Evolutionary conservation across 192 early-diverging fungal genomes (phyloP).

Genomic region (Umbelopsis sp.): DNA sequence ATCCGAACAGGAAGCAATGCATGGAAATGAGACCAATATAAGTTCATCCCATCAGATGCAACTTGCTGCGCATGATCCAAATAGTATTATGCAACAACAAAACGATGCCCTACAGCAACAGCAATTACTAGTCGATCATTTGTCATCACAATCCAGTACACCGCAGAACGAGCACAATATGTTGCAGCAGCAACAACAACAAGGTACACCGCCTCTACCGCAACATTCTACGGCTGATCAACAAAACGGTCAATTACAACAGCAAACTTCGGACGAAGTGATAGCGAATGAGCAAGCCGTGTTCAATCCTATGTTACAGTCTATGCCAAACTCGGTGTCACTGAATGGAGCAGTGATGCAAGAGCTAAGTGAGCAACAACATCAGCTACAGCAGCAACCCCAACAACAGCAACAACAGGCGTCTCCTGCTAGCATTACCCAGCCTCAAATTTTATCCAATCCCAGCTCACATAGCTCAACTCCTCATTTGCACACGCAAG

Average conservation of each 20-base stretch:
- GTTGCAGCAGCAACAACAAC: background rate
- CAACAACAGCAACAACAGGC: constrained; percentile 22
- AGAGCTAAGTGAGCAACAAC: constrained; percentile 1
- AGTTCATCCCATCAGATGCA: background rate
- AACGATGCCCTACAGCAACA: background rate
- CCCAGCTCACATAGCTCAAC: constrained; percentile 6
- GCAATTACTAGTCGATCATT: background rate
- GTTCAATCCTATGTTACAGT: background rate
- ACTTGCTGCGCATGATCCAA: background rate
- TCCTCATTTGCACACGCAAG: constrained; percentile 1
- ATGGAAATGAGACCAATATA: background rate
- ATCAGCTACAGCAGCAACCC: too few species aligned
- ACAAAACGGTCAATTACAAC: background rate
- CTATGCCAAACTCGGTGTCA: background rate
- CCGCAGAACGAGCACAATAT: background rate
- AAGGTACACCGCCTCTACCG: background rate
- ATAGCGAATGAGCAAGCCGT: background rate
- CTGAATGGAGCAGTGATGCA: constrained; percentile 5
- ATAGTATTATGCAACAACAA: constrained; percentile 3
- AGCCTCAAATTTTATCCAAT: constrained; percentile 4
- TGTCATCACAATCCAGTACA: background rate
- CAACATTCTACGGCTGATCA: background rate
- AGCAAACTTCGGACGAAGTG: background rate
- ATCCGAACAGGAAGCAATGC: background rate
- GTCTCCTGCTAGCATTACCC: background rate